Evolutionary conservation across 805 yeast species (phyloP), one percentile per base, ranked within the genome.

Genomic region (Kodamaea leandrae): DNA sequence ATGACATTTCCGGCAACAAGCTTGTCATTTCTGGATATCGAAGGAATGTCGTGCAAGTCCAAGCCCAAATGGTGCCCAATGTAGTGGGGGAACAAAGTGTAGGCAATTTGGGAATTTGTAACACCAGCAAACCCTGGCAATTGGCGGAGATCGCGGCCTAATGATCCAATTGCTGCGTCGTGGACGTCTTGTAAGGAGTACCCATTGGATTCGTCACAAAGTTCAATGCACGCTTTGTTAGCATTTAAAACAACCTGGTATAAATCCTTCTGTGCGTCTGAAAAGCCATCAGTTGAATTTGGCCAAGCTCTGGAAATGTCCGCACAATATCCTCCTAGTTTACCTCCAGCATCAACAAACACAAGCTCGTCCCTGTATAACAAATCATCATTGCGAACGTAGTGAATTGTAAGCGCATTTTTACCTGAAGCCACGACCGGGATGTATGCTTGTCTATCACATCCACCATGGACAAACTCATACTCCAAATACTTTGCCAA

Each of bases 251-350:
- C 96, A 2, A 91, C 96, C 52, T 87, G 84, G 57, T 93, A 93
- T 15, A 93, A 64, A 45, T 91, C 98, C 38, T 74, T 74, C 61
- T 93, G 99, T 2, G 96, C 80, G 7, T 69, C 77, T 2, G 85
- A 64, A 59, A 93, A 93, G 9, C 72, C 72, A 36, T 64, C 67
- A 2, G 95, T 87, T 27, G 76, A 75, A 36, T 81, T 83, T 4
- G 99, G 99, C 97, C 98, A 93, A 0, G 97, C 84, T 48, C 99
- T 75, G 2, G 98, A 90, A 34, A 93, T 93, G 62, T 93, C 99
- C 1, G 97, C 82, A 56, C 96, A 82, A 61, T 93, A 93, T 1
- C 97, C 97, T 29, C 98, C 99, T 32, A 83, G 60, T 37, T 85
- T 76, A 4, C 98, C 99, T 1, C 95, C 95, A 3, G 98, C 98